Percentiles rank a stretch among this genome's conserved stretches.
Evolutionary conservation across 148 eudicot genomes (phyloP).

Genomic region (Gaultheria prostrata): DNA sequence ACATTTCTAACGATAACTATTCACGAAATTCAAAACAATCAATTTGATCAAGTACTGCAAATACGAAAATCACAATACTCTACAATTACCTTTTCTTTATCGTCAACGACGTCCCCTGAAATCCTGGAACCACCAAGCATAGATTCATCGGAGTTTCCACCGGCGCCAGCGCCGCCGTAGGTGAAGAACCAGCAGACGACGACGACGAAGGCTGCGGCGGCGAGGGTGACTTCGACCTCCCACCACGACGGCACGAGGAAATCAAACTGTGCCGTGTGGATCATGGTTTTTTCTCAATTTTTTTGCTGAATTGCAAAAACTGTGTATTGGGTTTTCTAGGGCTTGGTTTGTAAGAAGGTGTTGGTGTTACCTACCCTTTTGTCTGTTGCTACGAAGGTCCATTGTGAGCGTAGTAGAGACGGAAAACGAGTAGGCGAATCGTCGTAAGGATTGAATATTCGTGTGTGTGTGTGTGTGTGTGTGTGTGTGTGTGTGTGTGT

Average conservation of each 20-base stretch:
- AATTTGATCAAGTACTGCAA: not conserved
- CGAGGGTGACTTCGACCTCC: conserved; percentile 55
- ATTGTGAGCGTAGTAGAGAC: not conserved
- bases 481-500: not conserved
- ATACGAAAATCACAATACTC: not conserved
- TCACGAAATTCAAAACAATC: not conserved
- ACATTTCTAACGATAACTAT: not conserved
- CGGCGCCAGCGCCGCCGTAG: conserved; percentile 11
- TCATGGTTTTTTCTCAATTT: conserved; percentile 17
- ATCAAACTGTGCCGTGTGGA: conserved; percentile 31
- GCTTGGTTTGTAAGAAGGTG: not conserved
- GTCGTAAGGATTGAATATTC: not conserved
- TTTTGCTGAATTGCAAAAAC: not conserved
- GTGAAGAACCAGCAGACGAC: conserved; percentile 47
- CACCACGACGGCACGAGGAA: conserved; percentile 47
- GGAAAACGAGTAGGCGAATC: not conserved
- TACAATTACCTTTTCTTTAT: conserved; percentile 38
- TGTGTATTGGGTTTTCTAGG: not conserved
- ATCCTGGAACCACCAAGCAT: not conserved
- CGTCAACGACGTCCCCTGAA: conserved; percentile 25
- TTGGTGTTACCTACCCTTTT: conserved; percentile 1
- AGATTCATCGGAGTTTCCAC: not conserved
- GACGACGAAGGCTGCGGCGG: conserved; percentile 42
- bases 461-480: not conserved
- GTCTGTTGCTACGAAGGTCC: not conserved